Conservation (phyloP, 768 basidiomycete species). For the Serendipita sp. region DNA sequence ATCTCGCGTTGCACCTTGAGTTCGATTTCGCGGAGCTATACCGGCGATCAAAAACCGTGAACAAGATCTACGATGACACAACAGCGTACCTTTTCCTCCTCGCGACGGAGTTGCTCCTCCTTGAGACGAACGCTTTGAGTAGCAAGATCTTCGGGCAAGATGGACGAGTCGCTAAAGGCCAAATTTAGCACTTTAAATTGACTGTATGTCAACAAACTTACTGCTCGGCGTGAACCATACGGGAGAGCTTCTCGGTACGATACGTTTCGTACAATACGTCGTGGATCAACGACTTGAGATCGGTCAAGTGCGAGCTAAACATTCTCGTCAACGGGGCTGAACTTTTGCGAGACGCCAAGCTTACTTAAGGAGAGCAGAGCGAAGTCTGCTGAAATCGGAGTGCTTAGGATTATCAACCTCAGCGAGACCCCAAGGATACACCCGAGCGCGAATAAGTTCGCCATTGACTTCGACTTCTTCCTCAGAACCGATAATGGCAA, state of each 20-base stretch:
- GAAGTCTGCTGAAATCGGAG: conserved; percentile 90
- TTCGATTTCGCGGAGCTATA: conserved; percentile 86
- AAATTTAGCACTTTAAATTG: conserved; percentile 14
- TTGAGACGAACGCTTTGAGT: conserved; percentile 94
- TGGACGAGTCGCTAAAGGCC: conserved; percentile 57
- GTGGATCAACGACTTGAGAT: conserved; percentile 85
- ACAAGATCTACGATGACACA: neutral
- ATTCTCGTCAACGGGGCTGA: neutral
- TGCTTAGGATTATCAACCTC: conserved; percentile 99
- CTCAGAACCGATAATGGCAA: conserved; percentile 93
- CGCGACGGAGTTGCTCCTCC: conserved; percentile 92
- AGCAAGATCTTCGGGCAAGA: conserved; percentile 91
- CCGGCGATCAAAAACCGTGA: conserved; percentile 7
- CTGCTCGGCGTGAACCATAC: conserved; percentile 67
- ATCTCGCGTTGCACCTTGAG: conserved; percentile 96
- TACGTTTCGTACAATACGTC: conserved; percentile 94
- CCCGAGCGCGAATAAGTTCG: conserved; percentile 75
- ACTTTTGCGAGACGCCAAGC: conserved; percentile 11
- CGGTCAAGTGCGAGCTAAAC: conserved; percentile 75
- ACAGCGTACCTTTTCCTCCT: conserved; percentile 73
- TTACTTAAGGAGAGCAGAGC: conserved; percentile 82
- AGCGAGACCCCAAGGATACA: conserved; percentile 97
- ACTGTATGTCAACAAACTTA: conserved; percentile 26
- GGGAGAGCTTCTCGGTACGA: conserved; percentile 91
- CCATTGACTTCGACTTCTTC: conserved; percentile 92